These are phyloP conservation scores for Termitomyces sp. DNA, from an alignment of 768 basidiomycete species.

Conservation along the genomic window DNA sequence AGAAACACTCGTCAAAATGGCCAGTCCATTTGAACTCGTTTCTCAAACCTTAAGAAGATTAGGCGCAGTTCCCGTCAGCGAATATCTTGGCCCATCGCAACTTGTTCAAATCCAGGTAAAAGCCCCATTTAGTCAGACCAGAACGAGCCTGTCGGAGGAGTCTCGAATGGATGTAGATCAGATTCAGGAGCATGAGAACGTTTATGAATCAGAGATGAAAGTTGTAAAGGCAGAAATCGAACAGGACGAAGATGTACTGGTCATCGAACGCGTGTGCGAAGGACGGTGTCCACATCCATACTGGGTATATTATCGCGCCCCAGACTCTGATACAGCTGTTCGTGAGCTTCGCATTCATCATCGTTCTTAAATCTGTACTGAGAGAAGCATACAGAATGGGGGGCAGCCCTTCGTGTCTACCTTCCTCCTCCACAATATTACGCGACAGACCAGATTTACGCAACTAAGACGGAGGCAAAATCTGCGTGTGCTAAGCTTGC, in stretches of 20 bases:
- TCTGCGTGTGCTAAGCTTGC: neutral
- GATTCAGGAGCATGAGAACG: neutral
- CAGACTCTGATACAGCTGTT: neutral
- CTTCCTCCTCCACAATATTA: neutral
- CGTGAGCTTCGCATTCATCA: neutral
- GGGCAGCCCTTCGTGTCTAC: neutral
- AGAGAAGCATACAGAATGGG: neutral
- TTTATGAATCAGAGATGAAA: neutral
- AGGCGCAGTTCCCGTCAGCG: neutral
- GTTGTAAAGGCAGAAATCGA: neutral
- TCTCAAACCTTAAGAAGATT: neutral
- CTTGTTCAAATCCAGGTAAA: neutral
- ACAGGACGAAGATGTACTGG: neutral
- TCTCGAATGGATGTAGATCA: neutral
- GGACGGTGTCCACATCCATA: neutral
- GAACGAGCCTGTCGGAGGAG: neutral
- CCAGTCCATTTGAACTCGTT: neutral
- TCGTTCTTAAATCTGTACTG: neutral
- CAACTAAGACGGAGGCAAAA: neutral
- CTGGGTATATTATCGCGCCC: neutral
- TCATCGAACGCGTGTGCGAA: neutral
- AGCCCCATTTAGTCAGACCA: neutral
- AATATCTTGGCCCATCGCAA: neutral
- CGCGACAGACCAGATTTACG: conserved; percentile 3
- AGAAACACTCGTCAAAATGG: neutral